Base-by-base conservation (phyloP, 768 basidiomycete species). In the Cystofilobasidium bisporidii region DNA sequence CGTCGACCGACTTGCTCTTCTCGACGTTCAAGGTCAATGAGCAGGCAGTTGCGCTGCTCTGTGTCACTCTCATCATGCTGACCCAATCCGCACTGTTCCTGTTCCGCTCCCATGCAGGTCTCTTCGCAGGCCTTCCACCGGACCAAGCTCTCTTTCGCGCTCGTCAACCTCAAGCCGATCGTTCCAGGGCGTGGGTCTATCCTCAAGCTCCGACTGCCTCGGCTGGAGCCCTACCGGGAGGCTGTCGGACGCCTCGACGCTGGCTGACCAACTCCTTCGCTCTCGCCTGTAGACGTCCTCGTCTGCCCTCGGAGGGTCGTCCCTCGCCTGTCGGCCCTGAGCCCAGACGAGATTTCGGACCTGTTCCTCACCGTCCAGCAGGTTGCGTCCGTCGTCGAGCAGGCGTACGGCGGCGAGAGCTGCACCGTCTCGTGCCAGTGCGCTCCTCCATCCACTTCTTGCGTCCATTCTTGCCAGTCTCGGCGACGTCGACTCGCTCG, bases 111-210 rank as follows among this genome's bases (percentile, higher is more conserved):
- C 15, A 17, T 14, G 26, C 47, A 61, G 65, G 65, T 64, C 57
- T 26, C 41, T 20, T 50, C 36, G 1, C 57, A 64, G 64, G 70
- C 62, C 30, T 72, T 72, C 61, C 61, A 43, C 59, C 36, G 38
- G 22, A 61, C 64, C 0, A n/a, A 55, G 1, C 81, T 87, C 17
- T 84, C 87, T 0, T 88, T 83, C 76, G 94, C 89, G 1, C 87
- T 96, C 70, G 93, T 97, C 56, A 98, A 98, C 75, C 83, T 96
- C 69, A 96, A 91, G 73, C 94, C 93, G 0, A 86, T 96, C 71
- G 85, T 93, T 12, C 91, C 91, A 47, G 92, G 92, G 58, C 92
- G 94, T 98, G 77, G 79, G 89, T 83, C 47, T 24, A 40, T 43
- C 32, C n/a, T n/a, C n/a, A n/a, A n/a, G n/a, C n/a, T n/a, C n/a